A percentile compares a stretch with the other conserved stretches of the same genome.
Conservation (phyloP, 306 rosid genomes). For the Elaeagnus macrophylla region DNA sequence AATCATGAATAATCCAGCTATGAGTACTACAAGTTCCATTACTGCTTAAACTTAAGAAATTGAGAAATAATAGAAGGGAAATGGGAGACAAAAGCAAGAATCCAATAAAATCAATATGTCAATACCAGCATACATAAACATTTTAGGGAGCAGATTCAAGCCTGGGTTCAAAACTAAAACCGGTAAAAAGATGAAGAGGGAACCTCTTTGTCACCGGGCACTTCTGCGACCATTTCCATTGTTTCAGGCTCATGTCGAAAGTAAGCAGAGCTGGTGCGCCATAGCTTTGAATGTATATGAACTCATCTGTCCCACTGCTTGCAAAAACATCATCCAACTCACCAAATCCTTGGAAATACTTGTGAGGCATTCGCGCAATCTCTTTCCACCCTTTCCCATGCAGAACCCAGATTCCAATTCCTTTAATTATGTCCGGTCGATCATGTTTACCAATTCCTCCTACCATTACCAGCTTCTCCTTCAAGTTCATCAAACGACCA, state of each 20-base stretch:
- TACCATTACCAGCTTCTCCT: slow-evolving; percentile 92
- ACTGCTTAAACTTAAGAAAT: slow-evolving; percentile 23
- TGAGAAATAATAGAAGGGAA: slow-evolving; percentile 9
- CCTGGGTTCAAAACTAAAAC: slow-evolving; percentile 93
- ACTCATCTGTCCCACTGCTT: slow-evolving; percentile 75
- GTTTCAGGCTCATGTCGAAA: slow-evolving; percentile 55
- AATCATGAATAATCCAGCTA: slow-evolving; percentile 45
- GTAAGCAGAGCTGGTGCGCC: slow-evolving; percentile 84
- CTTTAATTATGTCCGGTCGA: slow-evolving; percentile 81
- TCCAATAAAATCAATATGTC: slow-evolving; percentile 12
- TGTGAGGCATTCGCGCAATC: slow-evolving; percentile 77
- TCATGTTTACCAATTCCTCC: slow-evolving; percentile 85
- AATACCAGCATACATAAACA: slow-evolving; percentile 21
- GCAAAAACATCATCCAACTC: slow-evolving; percentile 93
- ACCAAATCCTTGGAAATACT: slow-evolving; percentile 91
- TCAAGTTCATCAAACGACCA: slow-evolving; percentile 85
- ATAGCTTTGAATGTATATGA: slow-evolving; percentile 81
- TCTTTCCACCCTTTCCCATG: slow-evolving; percentile 70
- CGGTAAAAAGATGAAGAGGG: slow-evolving; percentile 86
- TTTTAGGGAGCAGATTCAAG: slow-evolving; percentile 71
- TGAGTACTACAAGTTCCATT: slow-evolving; percentile 22
- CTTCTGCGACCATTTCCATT: slow-evolving; percentile 94
- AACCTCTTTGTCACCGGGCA: slow-evolving; percentile 83
- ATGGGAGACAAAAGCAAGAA: slow-evolving; percentile 9
- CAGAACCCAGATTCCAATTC: slow-evolving; percentile 90